These are phyloP conservation scores for Xylaria sp. DNA, from an alignment of 2,329 filamentous ascomycete species.

Conservation along the genomic window DNA sequence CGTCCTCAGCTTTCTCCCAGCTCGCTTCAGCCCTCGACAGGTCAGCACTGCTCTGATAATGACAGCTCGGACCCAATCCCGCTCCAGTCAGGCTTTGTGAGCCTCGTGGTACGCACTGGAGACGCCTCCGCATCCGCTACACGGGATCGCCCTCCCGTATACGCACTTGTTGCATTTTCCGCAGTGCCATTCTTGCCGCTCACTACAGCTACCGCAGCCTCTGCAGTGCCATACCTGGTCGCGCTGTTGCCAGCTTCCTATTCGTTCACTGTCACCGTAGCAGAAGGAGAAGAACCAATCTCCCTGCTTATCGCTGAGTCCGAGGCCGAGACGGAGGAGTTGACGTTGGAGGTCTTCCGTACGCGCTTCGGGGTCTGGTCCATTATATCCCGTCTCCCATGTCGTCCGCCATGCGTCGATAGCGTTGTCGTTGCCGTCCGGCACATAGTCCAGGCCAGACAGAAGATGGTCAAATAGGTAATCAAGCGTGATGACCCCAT, in stretches of 20 bases:
- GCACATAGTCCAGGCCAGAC: slow-evolving; percentile 35
- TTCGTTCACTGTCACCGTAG: slow-evolving; percentile 28
- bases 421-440: slow-evolving; percentile 35
- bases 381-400: slow-evolving; percentile 36
- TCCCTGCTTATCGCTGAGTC: slow-evolving; percentile 17
- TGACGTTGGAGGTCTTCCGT: slow-evolving; percentile 38
- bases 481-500: slow-evolving; percentile 33
- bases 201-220: slow-evolving; percentile 31
- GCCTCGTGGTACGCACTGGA: slow-evolving; percentile 34
- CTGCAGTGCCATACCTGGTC: slow-evolving; percentile 37
- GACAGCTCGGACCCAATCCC: slow-evolving; percentile 10
- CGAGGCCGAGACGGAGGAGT: slow-evolving; percentile 36
- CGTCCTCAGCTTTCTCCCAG: slow-evolving; percentile 13
- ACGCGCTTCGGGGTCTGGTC: slow-evolving; percentile 33
- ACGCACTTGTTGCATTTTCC: slow-evolving; percentile 38
- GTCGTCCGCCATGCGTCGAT: slow-evolving; percentile 38
- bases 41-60: not conserved
- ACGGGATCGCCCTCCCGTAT: slow-evolving; percentile 31
- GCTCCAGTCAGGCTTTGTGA: slow-evolving; percentile 21
- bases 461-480: slow-evolving; percentile 38
- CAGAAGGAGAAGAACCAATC: slow-evolving; percentile 41
- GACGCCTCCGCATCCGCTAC: slow-evolving; percentile 36
- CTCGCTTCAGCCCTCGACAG: not conserved
- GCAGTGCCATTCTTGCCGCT: slow-evolving; percentile 38
- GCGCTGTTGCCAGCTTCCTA: slow-evolving; percentile 39